Percentiles rank a stretch among this genome's conserved stretches.
Conservation (phyloP, 164 flowering plant genomes). For the Berberis vulgaris region DNA sequence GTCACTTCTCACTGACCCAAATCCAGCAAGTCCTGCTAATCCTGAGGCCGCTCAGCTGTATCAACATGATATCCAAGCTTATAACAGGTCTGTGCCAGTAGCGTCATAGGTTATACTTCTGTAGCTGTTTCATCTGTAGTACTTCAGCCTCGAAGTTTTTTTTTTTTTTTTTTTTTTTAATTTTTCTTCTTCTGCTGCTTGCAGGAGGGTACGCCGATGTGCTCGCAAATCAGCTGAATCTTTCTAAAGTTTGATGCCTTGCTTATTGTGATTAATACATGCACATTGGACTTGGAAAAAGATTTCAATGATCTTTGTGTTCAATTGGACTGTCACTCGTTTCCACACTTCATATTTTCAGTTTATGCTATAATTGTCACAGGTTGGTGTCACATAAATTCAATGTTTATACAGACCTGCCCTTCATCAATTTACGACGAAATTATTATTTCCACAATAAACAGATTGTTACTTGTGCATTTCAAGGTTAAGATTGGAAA, state of each 20-base stretch:
- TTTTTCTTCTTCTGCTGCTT: neutral
- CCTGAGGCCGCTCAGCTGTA: constrained; percentile 48
- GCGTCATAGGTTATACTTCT: neutral
- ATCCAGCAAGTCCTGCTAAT: constrained; percentile 52
- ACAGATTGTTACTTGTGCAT: too few relatives aligned
- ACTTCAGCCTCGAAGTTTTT: too few relatives aligned
- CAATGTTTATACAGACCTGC: too few relatives aligned
- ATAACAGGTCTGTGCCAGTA: constrained; percentile 27
- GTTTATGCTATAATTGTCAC: too few relatives aligned
- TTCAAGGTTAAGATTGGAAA: too few relatives aligned
- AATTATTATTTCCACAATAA: too few relatives aligned
- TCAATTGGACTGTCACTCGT: too few relatives aligned
- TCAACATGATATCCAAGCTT: constrained; percentile 39
- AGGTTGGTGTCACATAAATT: too few relatives aligned
- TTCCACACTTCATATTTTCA: too few relatives aligned
- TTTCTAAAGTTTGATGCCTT: neutral
- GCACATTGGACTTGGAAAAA: neutral
- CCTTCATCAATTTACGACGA: too few relatives aligned
- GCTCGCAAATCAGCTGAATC: constrained; percentile 43
- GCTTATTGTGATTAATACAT: neutral
- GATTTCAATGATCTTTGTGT: neutral
- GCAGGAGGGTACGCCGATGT: constrained; percentile 49
- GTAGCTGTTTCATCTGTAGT: neutral
- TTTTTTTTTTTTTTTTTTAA: too few relatives aligned
- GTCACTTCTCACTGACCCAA: constrained; percentile 55